Percentiles rank a stretch among this genome's conserved stretches.
Conservation (phyloP, 169 alveolate species). For the Condylostoma magnum region DNA sequence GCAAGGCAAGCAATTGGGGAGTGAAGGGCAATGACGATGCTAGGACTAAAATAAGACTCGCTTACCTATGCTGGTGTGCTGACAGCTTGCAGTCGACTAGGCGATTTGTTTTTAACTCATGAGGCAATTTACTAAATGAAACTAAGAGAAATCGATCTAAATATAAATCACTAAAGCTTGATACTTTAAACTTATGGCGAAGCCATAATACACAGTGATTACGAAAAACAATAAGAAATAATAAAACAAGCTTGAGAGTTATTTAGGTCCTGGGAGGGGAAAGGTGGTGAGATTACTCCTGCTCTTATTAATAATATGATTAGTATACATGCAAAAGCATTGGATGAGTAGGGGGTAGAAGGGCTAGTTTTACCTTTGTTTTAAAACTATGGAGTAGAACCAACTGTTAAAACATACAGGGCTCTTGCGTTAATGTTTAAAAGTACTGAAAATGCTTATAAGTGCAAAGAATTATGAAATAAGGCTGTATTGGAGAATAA, state of each 20-base stretch:
- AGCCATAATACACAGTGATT: constrained; percentile 35
- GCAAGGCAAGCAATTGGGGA: constrained; percentile 56
- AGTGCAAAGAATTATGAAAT: no score
- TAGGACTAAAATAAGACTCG: constrained; percentile 40
- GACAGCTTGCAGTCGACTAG: constrained; percentile 56
- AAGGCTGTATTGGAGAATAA: no score
- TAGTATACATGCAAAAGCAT: constrained; percentile 38
- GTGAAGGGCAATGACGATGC: constrained; percentile 43
- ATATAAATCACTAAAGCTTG: constrained; percentile 33
- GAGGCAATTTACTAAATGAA: constrained; percentile 50
- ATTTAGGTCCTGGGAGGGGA: constrained; percentile 38
- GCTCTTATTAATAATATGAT: constrained; percentile 41
- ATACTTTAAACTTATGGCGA: constrained; percentile 50
- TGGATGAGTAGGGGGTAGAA: constrained; percentile 45
- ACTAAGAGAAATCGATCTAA: constrained; percentile 30
- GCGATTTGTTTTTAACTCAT: constrained; percentile 48
- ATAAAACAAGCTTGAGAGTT: constrained; percentile 54
- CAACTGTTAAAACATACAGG: constrained; percentile 44
- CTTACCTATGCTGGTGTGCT: constrained; percentile 51
- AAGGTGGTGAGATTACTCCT: constrained; percentile 20
- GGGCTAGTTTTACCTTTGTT: constrained; percentile 56
- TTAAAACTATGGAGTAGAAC: constrained; percentile 42
- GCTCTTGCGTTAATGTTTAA: constrained; percentile 21
- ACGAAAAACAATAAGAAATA: constrained; percentile 37
- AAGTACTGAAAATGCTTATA: no score